Base-by-base conservation (phyloP, 352 stramenopile genomes). In the Globisporangium okanoganense region DNA sequence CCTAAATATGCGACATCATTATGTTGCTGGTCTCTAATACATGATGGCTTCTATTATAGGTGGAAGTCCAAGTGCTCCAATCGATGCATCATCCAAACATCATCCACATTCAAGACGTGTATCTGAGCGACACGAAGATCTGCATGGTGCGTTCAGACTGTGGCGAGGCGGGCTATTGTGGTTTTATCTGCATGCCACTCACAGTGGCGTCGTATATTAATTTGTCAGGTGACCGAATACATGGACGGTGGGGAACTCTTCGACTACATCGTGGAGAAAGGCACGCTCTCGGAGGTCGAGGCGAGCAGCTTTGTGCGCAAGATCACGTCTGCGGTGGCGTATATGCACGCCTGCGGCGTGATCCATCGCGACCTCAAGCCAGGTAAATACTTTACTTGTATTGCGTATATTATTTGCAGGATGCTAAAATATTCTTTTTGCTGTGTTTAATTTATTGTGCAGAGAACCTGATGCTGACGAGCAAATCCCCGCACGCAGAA, bases 331-430 rank as follows among this genome's bases (percentile, higher is more conserved):
- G 90, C 88, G 0, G 64, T 96, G 24, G 85, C 87, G 18, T 96
- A 97, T 50, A 91, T 97, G 81, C 90, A 97, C 61, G 70, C 74
- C 36, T 89, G 86, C 41, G 84, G 85, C 25, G 84, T 97, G 5
- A 88, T 97, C 41, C 90, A 97, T 62, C 83, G 90, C 20, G 90
- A 97, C 66, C 58, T 97, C 10, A 97, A 97, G 44, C 87, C 90
- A 66, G 85, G 86, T n/a, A n/a, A n/a, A n/a, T n/a, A n/a, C n/a
- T n/a, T n/a, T n/a, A n/a, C n/a, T n/a, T n/a, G n/a, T 25, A 38
- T 12, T 14, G n/a, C n/a, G 20, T 29, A 6, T 24, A 36, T 36
- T 56, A 29, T 43, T 25, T 33, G 29, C 6, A 33, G 29, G 29
- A 33, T 41, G 18, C 25, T 38, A 22, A 20, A 13, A 16, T 31